Percentiles rank a stretch among this genome's conserved stretches.
Conservation (phyloP, 306 rosid genomes). For the Prunus mongolica region DNA sequence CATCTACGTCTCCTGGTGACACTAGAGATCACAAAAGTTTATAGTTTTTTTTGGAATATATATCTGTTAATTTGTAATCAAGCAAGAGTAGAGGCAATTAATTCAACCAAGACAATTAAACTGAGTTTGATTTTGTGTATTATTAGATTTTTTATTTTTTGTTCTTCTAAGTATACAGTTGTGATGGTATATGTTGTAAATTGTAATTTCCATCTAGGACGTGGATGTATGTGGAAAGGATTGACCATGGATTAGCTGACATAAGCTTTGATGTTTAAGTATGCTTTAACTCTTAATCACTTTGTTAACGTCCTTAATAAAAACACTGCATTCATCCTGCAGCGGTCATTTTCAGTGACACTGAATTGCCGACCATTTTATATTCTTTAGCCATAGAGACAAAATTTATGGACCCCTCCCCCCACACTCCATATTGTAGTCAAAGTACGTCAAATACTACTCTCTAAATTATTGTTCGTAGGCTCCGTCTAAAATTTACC, state of each 20-base stretch:
- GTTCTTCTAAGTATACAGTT: background rate
- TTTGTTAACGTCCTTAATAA: background rate
- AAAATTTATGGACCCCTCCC: too few relatives aligned
- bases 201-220: background rate
- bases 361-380: too few relatives aligned
- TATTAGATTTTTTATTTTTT: background rate
- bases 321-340: background rate
- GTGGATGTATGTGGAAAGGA: background rate
- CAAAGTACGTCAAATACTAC: too few relatives aligned
- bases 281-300: background rate
- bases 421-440: too few relatives aligned
- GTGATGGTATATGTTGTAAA: background rate
- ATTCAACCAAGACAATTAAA: background rate
- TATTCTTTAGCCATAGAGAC: too few relatives aligned
- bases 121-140: background rate
- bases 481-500: too few relatives aligned
- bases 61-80: background rate
- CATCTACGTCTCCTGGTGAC: constrained; percentile 55
- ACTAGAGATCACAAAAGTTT: constrained; percentile 32
- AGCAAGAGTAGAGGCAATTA: background rate
- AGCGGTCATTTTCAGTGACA: too few relatives aligned
- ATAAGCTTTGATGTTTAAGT: background rate
- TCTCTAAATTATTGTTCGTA: too few relatives aligned
- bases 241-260: background rate
- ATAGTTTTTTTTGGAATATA: background rate